These are phyloP conservation scores for Debaryomyces prosopidis DNA, from an alignment of 805 yeast genomes.

Conservation along the genomic window DNA sequence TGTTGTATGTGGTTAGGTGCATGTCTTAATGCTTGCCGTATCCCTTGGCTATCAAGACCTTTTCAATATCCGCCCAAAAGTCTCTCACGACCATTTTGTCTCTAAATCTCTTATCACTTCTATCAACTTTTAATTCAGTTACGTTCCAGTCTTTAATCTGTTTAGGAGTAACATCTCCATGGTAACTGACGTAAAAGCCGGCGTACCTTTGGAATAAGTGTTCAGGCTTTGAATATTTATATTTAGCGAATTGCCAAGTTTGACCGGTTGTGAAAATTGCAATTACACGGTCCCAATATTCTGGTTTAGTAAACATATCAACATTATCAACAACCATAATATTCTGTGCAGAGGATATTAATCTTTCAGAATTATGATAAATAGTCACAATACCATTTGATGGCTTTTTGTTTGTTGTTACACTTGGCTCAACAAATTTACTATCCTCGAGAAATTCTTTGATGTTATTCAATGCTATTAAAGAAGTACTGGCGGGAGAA, in stretches of 20 bases:
- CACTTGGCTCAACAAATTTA: slow-evolving; percentile 55
- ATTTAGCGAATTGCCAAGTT: slow-evolving; percentile 91
- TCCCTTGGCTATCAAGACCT: slow-evolving; percentile 68
- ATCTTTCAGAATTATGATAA: slow-evolving; percentile 53
- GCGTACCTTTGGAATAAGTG: slow-evolving; percentile 76
- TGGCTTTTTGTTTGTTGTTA: slow-evolving; percentile 25
- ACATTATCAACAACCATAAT: slow-evolving; percentile 86
- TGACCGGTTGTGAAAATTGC: slow-evolving; percentile 97
- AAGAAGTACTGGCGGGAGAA: slow-evolving; percentile 47
- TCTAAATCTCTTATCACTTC: slow-evolving; percentile 73
- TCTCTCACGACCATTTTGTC: slow-evolving; percentile 84
- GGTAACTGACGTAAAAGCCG: slow-evolving; percentile 77
- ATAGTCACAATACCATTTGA: slow-evolving; percentile 47
- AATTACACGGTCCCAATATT: slow-evolving; percentile 96
- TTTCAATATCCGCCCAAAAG: slow-evolving; percentile 84
- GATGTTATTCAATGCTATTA: slow-evolving; percentile 39
- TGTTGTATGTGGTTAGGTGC: background rate
- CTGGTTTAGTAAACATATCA: slow-evolving; percentile 81
- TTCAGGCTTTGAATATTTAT: slow-evolving; percentile 81
- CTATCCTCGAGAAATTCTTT: slow-evolving; percentile 66
- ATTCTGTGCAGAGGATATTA: slow-evolving; percentile 53
- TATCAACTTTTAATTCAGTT: slow-evolving; percentile 71
- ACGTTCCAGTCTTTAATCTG: slow-evolving; percentile 88
- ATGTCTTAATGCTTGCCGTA: slow-evolving; percentile 27
- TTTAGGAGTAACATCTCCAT: slow-evolving; percentile 77